Conservation (phyloP, 1,284 basidiomycete genomes). For the Pisolithus thermaeus region DNA sequence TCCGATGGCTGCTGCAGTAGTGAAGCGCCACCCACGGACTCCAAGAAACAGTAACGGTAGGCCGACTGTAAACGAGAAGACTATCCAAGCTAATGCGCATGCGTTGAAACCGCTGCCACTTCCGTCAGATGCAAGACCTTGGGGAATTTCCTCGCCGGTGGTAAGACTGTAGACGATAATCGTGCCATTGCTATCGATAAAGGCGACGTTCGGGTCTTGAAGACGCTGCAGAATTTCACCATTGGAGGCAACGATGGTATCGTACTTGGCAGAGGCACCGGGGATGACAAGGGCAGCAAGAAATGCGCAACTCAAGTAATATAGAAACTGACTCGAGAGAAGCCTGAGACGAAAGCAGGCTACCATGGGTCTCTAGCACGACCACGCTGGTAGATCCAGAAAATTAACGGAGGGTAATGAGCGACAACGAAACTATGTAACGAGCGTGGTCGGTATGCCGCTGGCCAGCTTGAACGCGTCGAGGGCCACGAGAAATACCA, state of each 20-base stretch:
- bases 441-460: constrained; percentile 7
- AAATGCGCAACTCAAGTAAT: constrained; percentile 8
- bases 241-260: constrained; percentile 1
- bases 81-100: constrained; percentile 53
- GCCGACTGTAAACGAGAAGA: constrained; percentile 46
- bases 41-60: constrained; percentile 49
- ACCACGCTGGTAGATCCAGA: constrained; percentile 6
- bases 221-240: constrained; percentile 16
- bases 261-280: constrained; percentile 8
- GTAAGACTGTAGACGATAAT: constrained; percentile 39
- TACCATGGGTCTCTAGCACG: constrained; percentile 22
- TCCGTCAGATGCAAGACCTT: constrained; percentile 55
- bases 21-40: constrained; percentile 48
- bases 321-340: constrained; percentile 11
- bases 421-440: constrained; percentile 8
- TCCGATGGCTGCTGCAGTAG: constrained; percentile 49
- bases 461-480: constrained; percentile 3
- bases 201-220: constrained; percentile 25
- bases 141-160: constrained; percentile 40
- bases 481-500: constrained; percentile 2
- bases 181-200: constrained; percentile 37
- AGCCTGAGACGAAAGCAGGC: constrained; percentile 13
- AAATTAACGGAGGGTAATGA: constrained; percentile 5
- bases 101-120: constrained; percentile 43
- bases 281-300: constrained; percentile 9